These are phyloP conservation scores for Hypoxylon sp. DNA, from an alignment of 2,329 filamentous ascomycete genomes.

Conservation along the genomic window DNA sequence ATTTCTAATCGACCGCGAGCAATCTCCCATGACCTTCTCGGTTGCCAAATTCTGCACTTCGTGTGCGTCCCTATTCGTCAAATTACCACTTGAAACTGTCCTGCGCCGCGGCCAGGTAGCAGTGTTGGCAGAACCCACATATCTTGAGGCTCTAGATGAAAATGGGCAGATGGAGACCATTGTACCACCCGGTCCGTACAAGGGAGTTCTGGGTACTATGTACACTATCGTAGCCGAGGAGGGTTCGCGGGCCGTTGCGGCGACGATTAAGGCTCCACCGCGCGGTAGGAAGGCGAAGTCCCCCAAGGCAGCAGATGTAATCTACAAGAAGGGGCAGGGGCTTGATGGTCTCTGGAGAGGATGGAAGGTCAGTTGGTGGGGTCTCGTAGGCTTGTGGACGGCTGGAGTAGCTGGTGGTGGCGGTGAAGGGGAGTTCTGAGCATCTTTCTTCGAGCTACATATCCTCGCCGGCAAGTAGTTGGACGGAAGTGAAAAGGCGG, in stretches of 20 bases:
- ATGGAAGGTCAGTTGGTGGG: constrained; percentile 85
- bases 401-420: constrained; percentile 74
- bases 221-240: constrained; percentile 89
- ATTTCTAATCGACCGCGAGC: constrained; percentile 84
- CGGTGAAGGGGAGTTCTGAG: constrained; percentile 72
- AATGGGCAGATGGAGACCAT: constrained; percentile 75
- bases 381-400: constrained; percentile 80
- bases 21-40: constrained; percentile 86
- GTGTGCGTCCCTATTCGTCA: constrained; percentile 84
- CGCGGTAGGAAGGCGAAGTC: constrained; percentile 54
- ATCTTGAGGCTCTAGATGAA: constrained; percentile 65
- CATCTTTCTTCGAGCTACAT: background rate
- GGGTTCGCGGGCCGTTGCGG: constrained; percentile 71
- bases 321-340: constrained; percentile 75
- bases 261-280: constrained; percentile 50
- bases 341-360: constrained; percentile 78
- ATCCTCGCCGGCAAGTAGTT: background rate
- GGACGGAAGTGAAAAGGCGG: constrained; percentile 15
- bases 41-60: constrained; percentile 86
- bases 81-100: constrained; percentile 92
- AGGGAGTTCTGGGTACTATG: constrained; percentile 92
- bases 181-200: constrained; percentile 83
- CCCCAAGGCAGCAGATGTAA: constrained; percentile 58
- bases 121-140: constrained; percentile 71
- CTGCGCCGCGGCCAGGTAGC: constrained; percentile 89